A percentile compares a stretch with the other conserved stretches of the same genome.
These are phyloP conservation scores for Polychytrium aggregatum DNA, from an alignment of 192 early-diverging fungal genomes.

Conservation along the genomic window DNA sequence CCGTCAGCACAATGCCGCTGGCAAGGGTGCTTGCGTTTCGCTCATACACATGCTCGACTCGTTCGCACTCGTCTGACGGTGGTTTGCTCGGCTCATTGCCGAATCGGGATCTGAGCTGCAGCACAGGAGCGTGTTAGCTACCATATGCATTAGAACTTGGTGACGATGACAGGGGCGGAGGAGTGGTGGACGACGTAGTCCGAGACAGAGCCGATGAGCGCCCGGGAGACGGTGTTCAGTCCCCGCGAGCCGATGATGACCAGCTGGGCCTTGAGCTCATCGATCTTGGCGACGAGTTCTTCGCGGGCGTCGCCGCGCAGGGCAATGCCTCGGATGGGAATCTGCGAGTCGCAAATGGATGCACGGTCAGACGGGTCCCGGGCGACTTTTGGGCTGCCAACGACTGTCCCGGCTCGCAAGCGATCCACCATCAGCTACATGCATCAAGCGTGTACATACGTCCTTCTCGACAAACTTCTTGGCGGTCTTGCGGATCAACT, in stretches of 20 bases:
- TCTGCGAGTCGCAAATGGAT: not conserved
- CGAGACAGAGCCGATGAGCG: conserved; percentile 29
- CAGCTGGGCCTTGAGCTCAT: conserved; percentile 17
- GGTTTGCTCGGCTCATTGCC: too few species aligned
- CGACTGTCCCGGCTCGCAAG: not conserved
- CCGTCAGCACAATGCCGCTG: too few species aligned
- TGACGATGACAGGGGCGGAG: conserved; percentile 7
- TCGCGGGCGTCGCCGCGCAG: conserved; percentile 33
- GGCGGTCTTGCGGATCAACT: conserved; percentile 4
- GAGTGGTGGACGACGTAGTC: conserved; percentile 31
- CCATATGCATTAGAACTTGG: too few species aligned
- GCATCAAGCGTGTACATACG: conserved; percentile 8
- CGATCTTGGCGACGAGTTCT: conserved; percentile 22
- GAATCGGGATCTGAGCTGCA: too few species aligned
- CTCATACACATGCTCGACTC: too few species aligned
- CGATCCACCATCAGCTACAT: not conserved
- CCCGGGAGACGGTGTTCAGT: conserved; percentile 14
- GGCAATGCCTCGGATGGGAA: conserved; percentile 21
- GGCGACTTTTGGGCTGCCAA: not conserved
- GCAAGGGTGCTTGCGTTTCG: too few species aligned
- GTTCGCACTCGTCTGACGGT: too few species aligned
- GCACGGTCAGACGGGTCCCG: not conserved
- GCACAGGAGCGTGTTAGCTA: too few species aligned
- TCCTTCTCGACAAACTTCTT: conserved; percentile 9
- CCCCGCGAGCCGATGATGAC: conserved; percentile 23